Evolutionary conservation across 2,329 filamentous ascomycete species (phyloP).

Genomic region (Phialocephala sp.): DNA sequence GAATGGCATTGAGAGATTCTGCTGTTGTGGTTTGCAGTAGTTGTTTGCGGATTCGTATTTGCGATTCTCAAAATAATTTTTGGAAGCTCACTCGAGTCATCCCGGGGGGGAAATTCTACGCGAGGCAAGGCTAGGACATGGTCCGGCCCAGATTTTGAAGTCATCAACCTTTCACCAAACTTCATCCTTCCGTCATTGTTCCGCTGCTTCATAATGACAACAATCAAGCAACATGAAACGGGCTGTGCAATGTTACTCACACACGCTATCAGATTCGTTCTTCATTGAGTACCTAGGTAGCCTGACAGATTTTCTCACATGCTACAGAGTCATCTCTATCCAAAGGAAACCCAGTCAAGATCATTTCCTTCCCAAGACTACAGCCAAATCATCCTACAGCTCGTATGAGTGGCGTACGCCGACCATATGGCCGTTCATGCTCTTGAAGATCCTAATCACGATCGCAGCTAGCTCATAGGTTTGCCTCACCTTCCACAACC

Average conservation of each 20-base stretch:
- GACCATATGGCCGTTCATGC: slow-evolving; percentile 27
- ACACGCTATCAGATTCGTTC: slow-evolving; percentile 15
- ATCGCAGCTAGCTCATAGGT: slow-evolving; percentile 21
- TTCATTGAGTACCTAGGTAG: slow-evolving; percentile 4
- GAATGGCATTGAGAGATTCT: slow-evolving; percentile 31
- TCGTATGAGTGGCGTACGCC: slow-evolving; percentile 11
- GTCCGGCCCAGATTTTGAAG: neutral
- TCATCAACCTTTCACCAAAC: neutral
- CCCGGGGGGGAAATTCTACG: slow-evolving; percentile 14
- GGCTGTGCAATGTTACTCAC: slow-evolving; percentile 13
- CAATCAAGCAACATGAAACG: slow-evolving; percentile 1
- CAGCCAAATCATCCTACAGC: slow-evolving; percentile 9
- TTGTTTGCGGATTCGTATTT: slow-evolving; percentile 6
- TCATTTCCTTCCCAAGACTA: neutral
- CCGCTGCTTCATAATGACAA: slow-evolving; percentile 1
- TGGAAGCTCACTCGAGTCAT: slow-evolving; percentile 20
- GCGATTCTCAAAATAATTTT: slow-evolving; percentile 17
- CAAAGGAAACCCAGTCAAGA: slow-evolving; percentile 21
- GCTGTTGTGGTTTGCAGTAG: neutral
- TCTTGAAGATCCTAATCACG: slow-evolving; percentile 13
- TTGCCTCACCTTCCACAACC: slow-evolving; percentile 19
- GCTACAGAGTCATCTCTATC: slow-evolving; percentile 3
- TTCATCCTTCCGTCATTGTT: slow-evolving; percentile 6
- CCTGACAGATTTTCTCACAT: slow-evolving; percentile 7
- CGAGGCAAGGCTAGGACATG: slow-evolving; percentile 19